A percentile compares a stretch with the other conserved stretches of the same genome.
phyloP scores from a whole-genome alignment of 345 rosid species.

The Clausena lansium region DNA sequence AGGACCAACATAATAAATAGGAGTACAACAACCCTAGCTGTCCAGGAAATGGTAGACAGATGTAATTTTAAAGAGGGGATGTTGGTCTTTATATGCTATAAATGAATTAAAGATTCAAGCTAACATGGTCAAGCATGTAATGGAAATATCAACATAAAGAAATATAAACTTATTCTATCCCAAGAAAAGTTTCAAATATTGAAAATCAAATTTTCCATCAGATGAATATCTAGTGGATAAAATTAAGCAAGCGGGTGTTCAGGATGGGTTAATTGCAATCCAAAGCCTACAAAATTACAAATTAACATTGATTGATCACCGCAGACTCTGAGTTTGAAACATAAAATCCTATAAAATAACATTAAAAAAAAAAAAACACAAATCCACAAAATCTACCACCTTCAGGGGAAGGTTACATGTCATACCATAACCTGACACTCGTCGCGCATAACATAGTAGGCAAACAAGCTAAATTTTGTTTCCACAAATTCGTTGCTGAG shows the following conservation, averaged over 20 bases:
- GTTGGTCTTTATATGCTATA: neutral
- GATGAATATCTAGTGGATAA: slow-evolving; percentile 17
- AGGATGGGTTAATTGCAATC: slow-evolving; percentile 22
- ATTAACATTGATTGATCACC: slow-evolving; percentile 24
- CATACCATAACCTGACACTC: slow-evolving; percentile 23
- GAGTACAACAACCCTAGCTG: neutral
- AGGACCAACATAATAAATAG: neutral
- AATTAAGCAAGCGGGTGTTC: slow-evolving; percentile 23
- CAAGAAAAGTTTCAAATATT: neutral
- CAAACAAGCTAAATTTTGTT: slow-evolving; percentile 25
- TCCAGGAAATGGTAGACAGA: neutral
- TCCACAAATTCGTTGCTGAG: slow-evolving; percentile 23
- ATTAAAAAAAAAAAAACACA: slow-evolving; percentile 23
- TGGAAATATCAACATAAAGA: neutral
- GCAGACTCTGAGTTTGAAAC: slow-evolving; percentile 23
- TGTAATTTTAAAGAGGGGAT: neutral
- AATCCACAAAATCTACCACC: slow-evolving; percentile 50
- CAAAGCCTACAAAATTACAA: slow-evolving; percentile 49
- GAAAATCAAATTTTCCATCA: neutral
- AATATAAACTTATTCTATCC: neutral
- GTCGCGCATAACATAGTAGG: slow-evolving; percentile 10
- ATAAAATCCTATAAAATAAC: slow-evolving; percentile 28
- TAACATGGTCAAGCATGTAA: neutral
- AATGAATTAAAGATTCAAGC: neutral
- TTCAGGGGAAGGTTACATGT: slow-evolving; percentile 38